Base-by-base conservation (phyloP, 2,329 filamentous ascomycete genomes). In the Emericellopsis cladophorae region DNA sequence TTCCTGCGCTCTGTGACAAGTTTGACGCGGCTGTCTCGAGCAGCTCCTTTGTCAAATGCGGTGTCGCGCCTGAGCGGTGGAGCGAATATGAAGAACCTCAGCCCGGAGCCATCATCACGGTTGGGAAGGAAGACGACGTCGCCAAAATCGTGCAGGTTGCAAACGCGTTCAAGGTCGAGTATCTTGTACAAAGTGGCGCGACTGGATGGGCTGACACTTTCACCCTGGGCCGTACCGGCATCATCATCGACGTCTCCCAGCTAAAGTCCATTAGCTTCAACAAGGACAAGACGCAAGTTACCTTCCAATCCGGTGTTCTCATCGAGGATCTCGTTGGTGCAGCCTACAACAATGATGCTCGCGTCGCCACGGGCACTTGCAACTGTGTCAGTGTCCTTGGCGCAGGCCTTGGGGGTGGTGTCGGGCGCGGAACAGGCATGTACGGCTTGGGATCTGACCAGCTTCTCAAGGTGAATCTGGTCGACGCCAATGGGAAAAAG, bases 401-500 rank as follows among this genome's bases (percentile, higher is more conserved):
- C 11, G 23, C 37, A 11, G 37, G 37, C 10, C 29, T 43, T 0
- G 42, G 42, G 0, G 42, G 42, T 11, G 42, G 42, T 26, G n/a
- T 35, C 29, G 38, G 38, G 2, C 34, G 23, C 12, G 7, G 18
- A 8, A n/a, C 16, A 11, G 42, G 42, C 38, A n/a, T 22, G 24
- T 32, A 33, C 39, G 42, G 42, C n/a, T 23, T 43, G 38, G 21
- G 31, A n/a, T 26, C 31, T 21, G 42, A 43, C 29, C 12, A 33
- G 14, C 24, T 43, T 16, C 32, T 40, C 16, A 32, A 34, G n/a
- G 29, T 43, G 15, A 29, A 24, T 0, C 18, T 70, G 4, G 60
- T 75, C 2, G 62, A 65, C 8, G 65, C 63, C 0, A 53, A 54
- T 22, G 72, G 72, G 1, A 46, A 56, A 10, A 50, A 68, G n/a